Percentiles rank a stretch among this genome's conserved stretches.
Evolutionary conservation across 345 rosid genomes (phyloP).

Genomic region (Euclidium syriacum): DNA sequence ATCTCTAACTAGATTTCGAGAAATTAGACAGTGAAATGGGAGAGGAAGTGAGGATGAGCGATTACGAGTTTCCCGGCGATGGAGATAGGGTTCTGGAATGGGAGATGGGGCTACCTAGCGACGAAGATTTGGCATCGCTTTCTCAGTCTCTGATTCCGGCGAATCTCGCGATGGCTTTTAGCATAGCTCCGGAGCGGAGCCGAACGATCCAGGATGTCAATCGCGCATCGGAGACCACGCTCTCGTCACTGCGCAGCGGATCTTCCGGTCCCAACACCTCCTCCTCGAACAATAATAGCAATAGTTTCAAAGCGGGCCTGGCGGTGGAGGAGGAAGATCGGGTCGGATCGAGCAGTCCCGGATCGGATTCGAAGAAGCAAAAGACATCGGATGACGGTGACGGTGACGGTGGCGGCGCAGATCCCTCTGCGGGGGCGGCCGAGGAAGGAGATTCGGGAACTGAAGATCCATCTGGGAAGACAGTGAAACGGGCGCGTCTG

Average conservation of each 20-base stretch:
- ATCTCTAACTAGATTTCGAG: neutral
- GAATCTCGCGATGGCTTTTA: constrained; percentile 83
- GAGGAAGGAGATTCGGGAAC: constrained; percentile 83
- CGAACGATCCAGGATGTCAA: constrained; percentile 57
- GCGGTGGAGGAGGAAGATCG: constrained; percentile 42
- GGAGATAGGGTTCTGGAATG: constrained; percentile 67
- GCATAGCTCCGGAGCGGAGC: constrained; percentile 56
- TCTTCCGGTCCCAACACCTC: constrained; percentile 17
- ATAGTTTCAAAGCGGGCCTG: constrained; percentile 35
- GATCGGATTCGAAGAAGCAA: constrained; percentile 55
- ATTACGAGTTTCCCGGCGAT: constrained; percentile 36
- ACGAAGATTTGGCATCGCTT: constrained; percentile 69
- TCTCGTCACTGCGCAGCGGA: constrained; percentile 45
- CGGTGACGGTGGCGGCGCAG: constrained; percentile 28
- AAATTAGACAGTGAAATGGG: constrained; percentile 23
- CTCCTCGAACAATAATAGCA: constrained; percentile 21
- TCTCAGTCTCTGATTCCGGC: constrained; percentile 59
- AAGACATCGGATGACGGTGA: constrained; percentile 41
- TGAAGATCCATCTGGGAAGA: constrained; percentile 62
- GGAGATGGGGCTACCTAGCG: constrained; percentile 81
- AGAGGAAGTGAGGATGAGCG: constrained; percentile 39
- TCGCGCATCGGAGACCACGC: constrained; percentile 64
- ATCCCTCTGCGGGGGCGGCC: constrained; percentile 37
- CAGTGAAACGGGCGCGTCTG: constrained; percentile 68
- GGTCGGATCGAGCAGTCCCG: constrained; percentile 50